These are phyloP conservation scores for Caloboletus inedulis DNA, from an alignment of 1,284 basidiomycete genomes.

Conservation along the genomic window DNA sequence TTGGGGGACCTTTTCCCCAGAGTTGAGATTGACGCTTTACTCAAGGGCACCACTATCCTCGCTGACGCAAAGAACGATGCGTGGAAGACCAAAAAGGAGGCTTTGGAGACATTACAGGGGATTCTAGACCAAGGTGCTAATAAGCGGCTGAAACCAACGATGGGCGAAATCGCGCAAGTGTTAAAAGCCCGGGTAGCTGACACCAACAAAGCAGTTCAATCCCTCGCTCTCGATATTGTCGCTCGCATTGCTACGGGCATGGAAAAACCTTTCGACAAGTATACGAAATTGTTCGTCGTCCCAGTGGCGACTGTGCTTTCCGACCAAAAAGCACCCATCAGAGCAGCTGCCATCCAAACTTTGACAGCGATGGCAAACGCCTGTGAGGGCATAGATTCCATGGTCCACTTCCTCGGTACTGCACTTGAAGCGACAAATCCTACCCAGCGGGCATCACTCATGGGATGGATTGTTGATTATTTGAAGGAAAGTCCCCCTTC, in stretches of 20 bases:
- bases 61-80: constrained; percentile 86
- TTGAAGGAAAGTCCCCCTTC: constrained; percentile 64
- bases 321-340: constrained; percentile 90
- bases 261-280: constrained; percentile 94
- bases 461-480: constrained; percentile 84
- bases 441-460: constrained; percentile 78
- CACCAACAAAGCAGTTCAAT: constrained; percentile 92
- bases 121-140: constrained; percentile 89
- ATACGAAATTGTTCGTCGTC: constrained; percentile 72
- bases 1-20: constrained; percentile 94
- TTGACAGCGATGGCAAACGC: constrained; percentile 84
- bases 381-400: constrained; percentile 79
- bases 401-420: constrained; percentile 76
- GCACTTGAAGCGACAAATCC: constrained; percentile 89
- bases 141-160: constrained; percentile 85
- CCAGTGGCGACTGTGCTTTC: constrained; percentile 85
- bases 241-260: constrained; percentile 89
- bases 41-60: constrained; percentile 83
- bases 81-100: constrained; percentile 98
- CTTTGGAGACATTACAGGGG: constrained; percentile 80
- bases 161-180: constrained; percentile 90
- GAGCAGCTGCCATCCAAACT: constrained; percentile 75
- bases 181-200: constrained; percentile 89
- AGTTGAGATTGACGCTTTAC: constrained; percentile 86
- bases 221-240: constrained; percentile 87